Evolutionary conservation across 31 red algal species (phyloP).

Genomic region (Odonthalia washingtoniensis): DNA sequence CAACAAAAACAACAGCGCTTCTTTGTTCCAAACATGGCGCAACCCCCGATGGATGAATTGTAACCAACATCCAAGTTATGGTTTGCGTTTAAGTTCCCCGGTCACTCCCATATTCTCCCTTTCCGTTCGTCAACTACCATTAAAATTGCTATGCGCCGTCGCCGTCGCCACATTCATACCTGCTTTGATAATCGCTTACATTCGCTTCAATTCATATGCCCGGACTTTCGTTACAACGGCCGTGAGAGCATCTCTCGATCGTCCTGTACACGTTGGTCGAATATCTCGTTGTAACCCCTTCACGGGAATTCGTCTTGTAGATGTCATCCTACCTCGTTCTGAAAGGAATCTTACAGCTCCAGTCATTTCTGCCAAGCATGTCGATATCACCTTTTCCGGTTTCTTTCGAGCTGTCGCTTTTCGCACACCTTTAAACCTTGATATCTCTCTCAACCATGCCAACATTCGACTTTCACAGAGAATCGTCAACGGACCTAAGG

Average conservation of each 20-base stretch:
- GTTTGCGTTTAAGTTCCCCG: too few species aligned
- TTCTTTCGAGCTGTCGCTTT: constrained; percentile 11
- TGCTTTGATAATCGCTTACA: constrained; percentile 32
- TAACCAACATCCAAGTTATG: neutral
- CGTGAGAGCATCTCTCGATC: constrained; percentile 7
- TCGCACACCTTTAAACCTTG: constrained; percentile 30
- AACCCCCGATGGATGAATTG: constrained; percentile 36
- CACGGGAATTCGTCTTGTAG: constrained; percentile 50
- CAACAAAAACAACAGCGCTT: too few species aligned
- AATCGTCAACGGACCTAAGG: constrained; percentile 43
- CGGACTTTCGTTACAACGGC: neutral
- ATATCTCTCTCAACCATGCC: constrained; percentile 29
- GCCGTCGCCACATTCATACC: neutral
- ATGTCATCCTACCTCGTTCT: constrained; percentile 41
- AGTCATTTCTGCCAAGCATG: constrained; percentile 35
- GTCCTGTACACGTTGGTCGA: constrained; percentile 39
- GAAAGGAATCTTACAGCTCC: constrained; percentile 34
- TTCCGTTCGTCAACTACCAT: neutral
- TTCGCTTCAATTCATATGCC: constrained; percentile 45
- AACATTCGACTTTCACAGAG: constrained; percentile 48
- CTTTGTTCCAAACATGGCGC: constrained; percentile 50
- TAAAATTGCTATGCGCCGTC: constrained; percentile 13
- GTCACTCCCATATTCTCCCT: constrained; percentile 30
- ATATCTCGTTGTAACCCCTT: constrained; percentile 58
- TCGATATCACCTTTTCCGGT: constrained; percentile 39